phyloP scores from a whole-genome alignment of 345 rosid species.

The Durio zibethinus region DNA sequence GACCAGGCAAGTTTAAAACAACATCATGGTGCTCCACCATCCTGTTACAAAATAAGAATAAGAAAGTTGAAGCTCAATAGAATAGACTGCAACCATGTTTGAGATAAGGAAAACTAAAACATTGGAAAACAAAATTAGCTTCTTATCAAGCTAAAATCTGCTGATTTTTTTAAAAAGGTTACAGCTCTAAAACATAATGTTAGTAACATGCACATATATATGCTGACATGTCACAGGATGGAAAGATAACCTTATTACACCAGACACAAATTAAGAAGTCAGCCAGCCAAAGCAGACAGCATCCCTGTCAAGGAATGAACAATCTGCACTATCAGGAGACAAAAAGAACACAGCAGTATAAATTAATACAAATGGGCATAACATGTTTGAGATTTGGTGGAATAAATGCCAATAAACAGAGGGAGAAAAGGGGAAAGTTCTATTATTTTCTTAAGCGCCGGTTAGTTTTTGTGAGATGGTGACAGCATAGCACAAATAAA shows the following conservation, averaged over 20 bases:
- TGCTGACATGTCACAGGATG: neutral
- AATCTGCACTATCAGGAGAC: neutral
- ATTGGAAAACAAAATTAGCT: neutral
- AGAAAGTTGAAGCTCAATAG: neutral
- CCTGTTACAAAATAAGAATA: constrained; percentile 41
- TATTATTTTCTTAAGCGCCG: neutral
- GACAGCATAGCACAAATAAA: neutral
- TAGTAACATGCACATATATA: neutral
- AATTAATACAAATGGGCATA: neutral
- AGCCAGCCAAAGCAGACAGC: neutral
- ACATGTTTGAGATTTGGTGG: neutral
- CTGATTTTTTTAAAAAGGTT: neutral
- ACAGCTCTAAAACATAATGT: neutral
- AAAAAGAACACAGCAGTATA: neutral
- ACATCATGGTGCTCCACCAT: constrained; percentile 31
- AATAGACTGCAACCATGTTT: neutral
- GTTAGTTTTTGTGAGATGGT: neutral
- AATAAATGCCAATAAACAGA: neutral
- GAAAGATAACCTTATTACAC: neutral
- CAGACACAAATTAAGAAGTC: neutral
- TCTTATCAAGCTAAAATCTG: neutral
- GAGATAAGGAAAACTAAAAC: neutral
- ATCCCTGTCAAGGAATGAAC: neutral
- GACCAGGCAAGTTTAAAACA: constrained; percentile 23
- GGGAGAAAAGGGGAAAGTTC: neutral